Conservation (phyloP, 2,329 filamentous ascomycete genomes). For the Neophaeococcomyces mojaviensis region DNA sequence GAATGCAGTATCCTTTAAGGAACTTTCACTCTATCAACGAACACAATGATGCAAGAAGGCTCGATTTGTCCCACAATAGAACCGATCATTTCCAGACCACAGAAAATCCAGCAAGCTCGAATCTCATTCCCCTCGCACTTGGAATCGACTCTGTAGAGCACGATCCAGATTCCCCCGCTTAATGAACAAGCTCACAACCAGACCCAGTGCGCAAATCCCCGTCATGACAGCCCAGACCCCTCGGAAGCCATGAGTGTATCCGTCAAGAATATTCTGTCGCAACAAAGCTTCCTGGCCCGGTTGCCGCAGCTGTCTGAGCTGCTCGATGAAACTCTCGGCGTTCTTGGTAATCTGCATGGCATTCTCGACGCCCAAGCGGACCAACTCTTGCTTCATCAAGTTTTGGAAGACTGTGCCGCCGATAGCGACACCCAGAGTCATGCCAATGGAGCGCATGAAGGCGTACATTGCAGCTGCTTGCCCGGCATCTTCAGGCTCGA, state of each 20-base stretch:
- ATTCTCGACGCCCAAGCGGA: slow-evolving; percentile 9
- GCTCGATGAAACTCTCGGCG: slow-evolving; percentile 13
- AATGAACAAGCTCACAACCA: slow-evolving; percentile 10
- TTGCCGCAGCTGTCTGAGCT: neutral
- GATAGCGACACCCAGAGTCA: slow-evolving; percentile 38
- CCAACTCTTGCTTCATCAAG: slow-evolving; percentile 28
- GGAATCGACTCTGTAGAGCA: slow-evolving; percentile 6
- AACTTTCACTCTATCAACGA: too few relatives aligned
- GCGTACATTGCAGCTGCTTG: slow-evolving; percentile 33
- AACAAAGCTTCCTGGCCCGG: neutral
- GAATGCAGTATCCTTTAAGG: too few relatives aligned
- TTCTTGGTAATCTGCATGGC: slow-evolving; percentile 8
- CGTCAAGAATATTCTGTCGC: slow-evolving; percentile 6
- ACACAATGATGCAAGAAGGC: too few relatives aligned
- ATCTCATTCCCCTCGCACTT: neutral
- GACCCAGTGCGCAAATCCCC: slow-evolving; percentile 4
- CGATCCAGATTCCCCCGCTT: slow-evolving; percentile 7
- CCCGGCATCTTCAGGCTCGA: slow-evolving; percentile 26
- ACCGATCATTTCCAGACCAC: too few relatives aligned
- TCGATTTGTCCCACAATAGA: too few relatives aligned
- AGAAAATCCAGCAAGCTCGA: neutral
- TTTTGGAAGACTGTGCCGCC: slow-evolving; percentile 37
- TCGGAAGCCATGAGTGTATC: slow-evolving; percentile 7
- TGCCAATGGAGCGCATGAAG: slow-evolving; percentile 36
- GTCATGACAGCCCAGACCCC: slow-evolving; percentile 11